These are phyloP conservation scores for Artomyces pyxidatus DNA, from an alignment of 768 basidiomycete species.

Conservation along the genomic window DNA sequence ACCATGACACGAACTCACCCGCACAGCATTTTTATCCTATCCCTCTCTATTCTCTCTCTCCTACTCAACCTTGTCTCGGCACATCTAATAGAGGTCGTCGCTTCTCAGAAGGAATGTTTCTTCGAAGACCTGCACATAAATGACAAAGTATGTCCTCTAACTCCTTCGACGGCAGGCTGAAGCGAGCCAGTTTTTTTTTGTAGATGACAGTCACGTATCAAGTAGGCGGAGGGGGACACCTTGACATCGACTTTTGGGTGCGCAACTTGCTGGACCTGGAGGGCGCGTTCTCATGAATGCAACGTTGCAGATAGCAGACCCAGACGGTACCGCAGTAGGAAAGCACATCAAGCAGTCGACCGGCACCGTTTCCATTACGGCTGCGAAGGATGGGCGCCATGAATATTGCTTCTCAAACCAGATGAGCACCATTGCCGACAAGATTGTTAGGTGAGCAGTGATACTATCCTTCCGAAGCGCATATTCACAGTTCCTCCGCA, in stretches of 20 bases:
- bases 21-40: slow-evolving; percentile 32
- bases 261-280: slow-evolving; percentile 8
- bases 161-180: background rate
- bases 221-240: slow-evolving; percentile 92
- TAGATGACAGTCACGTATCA: slow-evolving; percentile 99
- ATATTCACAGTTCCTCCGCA: slow-evolving; percentile 2
- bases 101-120: slow-evolving; percentile 88
- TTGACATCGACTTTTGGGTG: slow-evolving; percentile 98
- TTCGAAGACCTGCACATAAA: slow-evolving; percentile 89
- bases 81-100: slow-evolving; percentile 67
- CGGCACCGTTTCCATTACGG: slow-evolving; percentile 82
- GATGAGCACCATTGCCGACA: slow-evolving; percentile 95
- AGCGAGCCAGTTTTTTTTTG: background rate
- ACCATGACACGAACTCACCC: slow-evolving; percentile 32
- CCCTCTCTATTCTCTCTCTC: slow-evolving; percentile 31
- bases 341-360: slow-evolving; percentile 86
- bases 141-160: slow-evolving; percentile 63
- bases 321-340: slow-evolving; percentile 54
- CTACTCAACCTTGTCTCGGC: slow-evolving; percentile 35
- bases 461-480: background rate
- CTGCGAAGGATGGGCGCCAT: slow-evolving; percentile 78
- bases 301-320: slow-evolving; percentile 67
- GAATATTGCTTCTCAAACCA: slow-evolving; percentile 99
- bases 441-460: slow-evolving; percentile 73
- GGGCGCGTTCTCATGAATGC: background rate